Conservation (phyloP, 2,329 filamentous ascomycete genomes). For the Fonsecaea monophora region DNA sequence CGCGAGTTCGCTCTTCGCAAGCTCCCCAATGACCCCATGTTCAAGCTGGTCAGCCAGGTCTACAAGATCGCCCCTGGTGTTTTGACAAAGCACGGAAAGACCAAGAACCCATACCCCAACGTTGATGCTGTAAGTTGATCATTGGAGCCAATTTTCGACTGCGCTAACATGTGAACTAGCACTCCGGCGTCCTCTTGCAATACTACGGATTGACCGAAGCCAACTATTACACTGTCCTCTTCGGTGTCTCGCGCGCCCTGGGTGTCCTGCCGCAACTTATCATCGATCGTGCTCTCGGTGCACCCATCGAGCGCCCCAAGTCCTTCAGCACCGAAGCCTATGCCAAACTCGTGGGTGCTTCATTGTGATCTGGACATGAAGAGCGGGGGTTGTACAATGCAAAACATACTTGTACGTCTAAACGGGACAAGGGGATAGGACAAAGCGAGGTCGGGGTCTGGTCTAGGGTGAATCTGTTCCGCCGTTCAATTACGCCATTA, state of each 20-base stretch:
- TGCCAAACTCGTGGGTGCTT: constrained; percentile 88
- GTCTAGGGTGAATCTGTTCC: constrained; percentile 19
- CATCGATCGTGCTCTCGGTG: constrained; percentile 96
- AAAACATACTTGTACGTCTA: constrained; percentile 30
- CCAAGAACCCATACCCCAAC: constrained; percentile 99
- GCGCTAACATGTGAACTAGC: constrained; percentile 51
- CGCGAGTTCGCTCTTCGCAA: constrained; percentile 94
- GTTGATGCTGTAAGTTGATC: constrained; percentile 75
- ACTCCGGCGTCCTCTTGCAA: constrained; percentile 98
- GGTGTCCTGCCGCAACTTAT: constrained; percentile 99
- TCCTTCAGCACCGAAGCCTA: constrained; percentile 97
- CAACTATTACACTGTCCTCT: constrained; percentile 99
- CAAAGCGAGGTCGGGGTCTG: constrained; percentile 18
- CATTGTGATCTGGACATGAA: constrained; percentile 69
- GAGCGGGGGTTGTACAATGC: constrained; percentile 32
- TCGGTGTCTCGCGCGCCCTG: constrained; percentile 96
- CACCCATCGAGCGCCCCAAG: constrained; percentile 98
- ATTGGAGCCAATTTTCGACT: background rate
- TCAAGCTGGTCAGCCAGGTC: constrained; percentile 99
- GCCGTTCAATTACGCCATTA: constrained; percentile 22
- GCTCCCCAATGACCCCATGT: constrained; percentile 97
- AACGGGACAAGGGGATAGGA: constrained; percentile 19
- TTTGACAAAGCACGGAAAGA: constrained; percentile 99
- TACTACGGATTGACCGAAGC: constrained; percentile 99
- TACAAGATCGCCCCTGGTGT: constrained; percentile 99